Evolutionary conservation across 768 basidiomycete genomes (phyloP).

Genomic region (Polyporus arcularius): DNA sequence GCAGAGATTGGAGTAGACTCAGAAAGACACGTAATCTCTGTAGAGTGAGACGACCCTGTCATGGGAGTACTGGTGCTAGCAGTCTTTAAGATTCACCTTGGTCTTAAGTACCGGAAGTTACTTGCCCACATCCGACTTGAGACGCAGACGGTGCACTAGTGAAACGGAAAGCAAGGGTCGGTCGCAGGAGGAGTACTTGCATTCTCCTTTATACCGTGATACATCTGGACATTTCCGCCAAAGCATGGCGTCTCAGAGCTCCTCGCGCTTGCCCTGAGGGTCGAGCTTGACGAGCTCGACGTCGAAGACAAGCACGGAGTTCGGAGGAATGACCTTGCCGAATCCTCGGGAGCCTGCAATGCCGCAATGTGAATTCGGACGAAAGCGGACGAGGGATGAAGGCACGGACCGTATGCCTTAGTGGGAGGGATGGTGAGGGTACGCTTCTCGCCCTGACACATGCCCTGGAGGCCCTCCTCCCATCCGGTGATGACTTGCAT

Average conservation of each 20-base stretch:
- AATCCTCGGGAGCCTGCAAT: slow-evolving; percentile 69
- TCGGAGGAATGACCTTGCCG: slow-evolving; percentile 74
- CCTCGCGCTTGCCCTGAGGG: slow-evolving; percentile 45
- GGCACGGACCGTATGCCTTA: slow-evolving; percentile 77
- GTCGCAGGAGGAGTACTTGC: too few relatives aligned
- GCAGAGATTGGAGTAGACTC: too few relatives aligned
- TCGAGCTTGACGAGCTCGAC: slow-evolving; percentile 78
- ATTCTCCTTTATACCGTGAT: not conserved
- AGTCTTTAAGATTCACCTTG: too few relatives aligned
- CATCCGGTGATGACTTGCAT: slow-evolving; percentile 86
- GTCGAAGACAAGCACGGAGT: slow-evolving; percentile 83
- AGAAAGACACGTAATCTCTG: too few relatives aligned
- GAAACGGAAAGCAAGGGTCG: too few relatives aligned
- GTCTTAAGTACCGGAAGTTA: too few relatives aligned
- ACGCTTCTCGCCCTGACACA: slow-evolving; percentile 89
- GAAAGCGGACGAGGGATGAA: not conserved
- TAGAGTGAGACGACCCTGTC: too few relatives aligned
- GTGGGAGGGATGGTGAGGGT: slow-evolving; percentile 81
- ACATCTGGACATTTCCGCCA: not conserved
- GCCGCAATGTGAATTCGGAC: not conserved
- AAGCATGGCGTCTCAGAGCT: slow-evolving; percentile 47
- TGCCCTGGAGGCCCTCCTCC: slow-evolving; percentile 80
- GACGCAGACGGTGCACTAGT: too few relatives aligned
- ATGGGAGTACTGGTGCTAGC: too few relatives aligned
- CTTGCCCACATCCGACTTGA: too few relatives aligned